These are phyloP conservation scores for Nitzschia sp. DNA, from an alignment of 108 stramenopile genomes.

Conservation along the genomic window DNA sequence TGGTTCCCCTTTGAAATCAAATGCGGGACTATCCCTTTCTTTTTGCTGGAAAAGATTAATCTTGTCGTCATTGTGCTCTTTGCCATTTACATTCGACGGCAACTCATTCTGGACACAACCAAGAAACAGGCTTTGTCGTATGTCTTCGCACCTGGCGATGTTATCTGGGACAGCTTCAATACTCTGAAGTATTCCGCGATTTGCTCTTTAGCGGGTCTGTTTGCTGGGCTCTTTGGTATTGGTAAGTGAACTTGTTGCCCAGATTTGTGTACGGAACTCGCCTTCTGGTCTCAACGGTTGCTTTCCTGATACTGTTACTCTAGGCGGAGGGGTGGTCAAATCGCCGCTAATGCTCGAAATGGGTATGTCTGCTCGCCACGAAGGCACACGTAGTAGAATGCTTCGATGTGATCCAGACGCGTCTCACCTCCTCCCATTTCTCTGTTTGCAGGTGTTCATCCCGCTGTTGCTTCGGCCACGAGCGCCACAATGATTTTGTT, in stretches of 20 bases:
- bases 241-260: slow-evolving; percentile 46
- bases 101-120: neutral
- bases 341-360: slow-evolving; percentile 87
- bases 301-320: too few species aligned
- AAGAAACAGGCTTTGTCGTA: neutral
- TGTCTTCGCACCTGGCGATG: slow-evolving; percentile 50
- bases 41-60: neutral
- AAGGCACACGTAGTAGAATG: neutral
- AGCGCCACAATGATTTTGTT: slow-evolving; percentile 82
- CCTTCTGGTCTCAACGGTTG: slow-evolving; percentile 92
- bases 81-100: neutral
- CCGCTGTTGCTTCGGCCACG: slow-evolving; percentile 73
- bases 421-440: neutral
- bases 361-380: neutral
- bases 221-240: slow-evolving; percentile 89
- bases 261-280: slow-evolving; percentile 95
- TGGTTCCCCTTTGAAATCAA: slow-evolving; percentile 34
- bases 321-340: slow-evolving; percentile 89
- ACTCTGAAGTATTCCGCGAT: slow-evolving; percentile 81
- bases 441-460: slow-evolving; percentile 46
- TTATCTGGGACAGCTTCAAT: slow-evolving; percentile 60
- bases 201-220: slow-evolving; percentile 84
- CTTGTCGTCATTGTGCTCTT: slow-evolving; percentile 5
- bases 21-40: slow-evolving; percentile 76
- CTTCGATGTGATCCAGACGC: neutral